Conservation (phyloP, 2,329 filamentous ascomycete species). For the Metarhizium album region DNA sequence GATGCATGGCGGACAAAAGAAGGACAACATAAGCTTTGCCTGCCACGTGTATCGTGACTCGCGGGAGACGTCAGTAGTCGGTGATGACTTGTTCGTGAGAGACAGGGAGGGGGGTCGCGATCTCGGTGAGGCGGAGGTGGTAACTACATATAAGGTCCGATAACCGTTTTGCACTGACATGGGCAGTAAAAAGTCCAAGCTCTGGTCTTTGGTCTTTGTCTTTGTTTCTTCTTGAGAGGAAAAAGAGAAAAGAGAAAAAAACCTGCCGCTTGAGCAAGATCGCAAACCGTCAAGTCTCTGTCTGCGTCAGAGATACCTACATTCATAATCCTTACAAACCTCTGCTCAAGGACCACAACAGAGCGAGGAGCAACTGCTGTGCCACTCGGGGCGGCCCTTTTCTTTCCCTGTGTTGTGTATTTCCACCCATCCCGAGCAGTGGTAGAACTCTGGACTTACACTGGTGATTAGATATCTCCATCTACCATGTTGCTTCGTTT, state of each 20-base stretch:
- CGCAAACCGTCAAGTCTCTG: neutral
- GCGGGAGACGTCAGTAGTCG: neutral
- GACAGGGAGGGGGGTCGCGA: neutral
- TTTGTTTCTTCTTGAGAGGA: no score
- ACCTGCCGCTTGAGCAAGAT: neutral
- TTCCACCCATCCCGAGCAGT: conserved; percentile 3
- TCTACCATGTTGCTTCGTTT: conserved; percentile 3
- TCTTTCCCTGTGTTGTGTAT: neutral
- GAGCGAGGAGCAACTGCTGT: conserved; percentile 5
- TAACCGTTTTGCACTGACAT: neutral
- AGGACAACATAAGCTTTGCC: neutral
- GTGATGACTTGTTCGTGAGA: neutral
- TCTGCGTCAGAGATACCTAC: neutral
- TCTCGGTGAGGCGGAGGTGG: neutral
- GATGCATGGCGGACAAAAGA: neutral
- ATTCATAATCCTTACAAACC: conserved; percentile 1
- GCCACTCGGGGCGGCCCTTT: conserved; percentile 1
- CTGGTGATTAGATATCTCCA: neutral
- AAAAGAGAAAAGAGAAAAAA: neutral
- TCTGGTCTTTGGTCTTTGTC: neutral
- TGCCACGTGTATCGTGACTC: conserved; percentile 6
- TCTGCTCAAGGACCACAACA: conserved; percentile 2
- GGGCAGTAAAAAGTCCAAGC: neutral
- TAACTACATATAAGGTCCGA: neutral
- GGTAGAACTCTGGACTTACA: conserved; percentile 3